These are phyloP conservation scores for Sporormia fimetaria DNA, from an alignment of 495 filamentous ascomycete genomes.

Conservation along the genomic window DNA sequence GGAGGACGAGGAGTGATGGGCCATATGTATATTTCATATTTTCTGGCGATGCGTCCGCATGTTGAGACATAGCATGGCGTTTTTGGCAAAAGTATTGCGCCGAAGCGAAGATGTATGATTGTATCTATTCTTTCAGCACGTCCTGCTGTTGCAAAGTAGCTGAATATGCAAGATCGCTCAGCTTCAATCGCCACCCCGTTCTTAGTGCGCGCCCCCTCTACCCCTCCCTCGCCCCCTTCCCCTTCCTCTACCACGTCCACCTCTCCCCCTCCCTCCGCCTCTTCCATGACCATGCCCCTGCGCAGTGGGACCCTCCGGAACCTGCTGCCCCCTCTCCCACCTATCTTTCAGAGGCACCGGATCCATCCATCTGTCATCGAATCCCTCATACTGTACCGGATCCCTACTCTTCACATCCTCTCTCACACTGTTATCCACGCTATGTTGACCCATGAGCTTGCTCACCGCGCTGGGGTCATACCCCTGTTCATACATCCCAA, in stretches of 20 bases:
- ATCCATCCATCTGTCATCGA: slow-evolving; percentile 19
- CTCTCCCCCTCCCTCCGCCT: not conserved
- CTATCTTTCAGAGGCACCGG: slow-evolving; percentile 3
- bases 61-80: too few relatives aligned
- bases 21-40: too few relatives aligned
- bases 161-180: too few relatives aligned
- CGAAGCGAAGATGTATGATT: too few relatives aligned
- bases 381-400: not conserved
- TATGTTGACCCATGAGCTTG: slow-evolving; percentile 27
- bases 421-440: slow-evolving; percentile 8
- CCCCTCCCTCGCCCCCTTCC: not conserved
- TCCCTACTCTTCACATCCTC: slow-evolving; percentile 10
- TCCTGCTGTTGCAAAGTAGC: too few relatives aligned
- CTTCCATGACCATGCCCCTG: not conserved
- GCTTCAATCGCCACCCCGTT: too few relatives aligned
- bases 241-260: slow-evolving; percentile 4
- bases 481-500: slow-evolving; percentile 30
- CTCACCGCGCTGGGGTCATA: slow-evolving; percentile 9
- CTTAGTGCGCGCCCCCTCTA: too few relatives aligned
- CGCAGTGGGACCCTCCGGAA: too few relatives aligned
- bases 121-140: too few relatives aligned
- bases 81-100: too few relatives aligned
- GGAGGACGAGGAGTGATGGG: not conserved
- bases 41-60: too few relatives aligned
- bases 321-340: slow-evolving; percentile 13